A percentile compares a stretch with the other conserved stretches of the same genome.
Evolutionary conservation across 164 flowering plant genomes (phyloP).

Genomic region (Berberis thunbergii): DNA sequence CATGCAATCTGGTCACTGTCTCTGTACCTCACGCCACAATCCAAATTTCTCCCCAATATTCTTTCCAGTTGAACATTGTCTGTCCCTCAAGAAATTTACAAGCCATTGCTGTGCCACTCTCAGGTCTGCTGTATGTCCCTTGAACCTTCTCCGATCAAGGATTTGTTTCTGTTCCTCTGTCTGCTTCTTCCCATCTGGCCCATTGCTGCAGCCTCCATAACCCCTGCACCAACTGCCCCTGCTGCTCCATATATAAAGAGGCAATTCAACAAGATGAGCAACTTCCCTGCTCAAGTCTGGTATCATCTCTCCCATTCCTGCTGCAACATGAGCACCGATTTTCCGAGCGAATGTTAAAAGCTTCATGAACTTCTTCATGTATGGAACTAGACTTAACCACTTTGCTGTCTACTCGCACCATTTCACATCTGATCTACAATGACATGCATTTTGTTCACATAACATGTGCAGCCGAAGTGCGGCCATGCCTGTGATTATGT

Average conservation of each 20-base stretch:
- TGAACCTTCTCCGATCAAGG: slow-evolving; percentile 17
- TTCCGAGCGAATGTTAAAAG: slow-evolving; percentile 75
- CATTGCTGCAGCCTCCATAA: slow-evolving; percentile 45
- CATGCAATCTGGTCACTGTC: slow-evolving; percentile 79
- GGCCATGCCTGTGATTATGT: slow-evolving; percentile 66
- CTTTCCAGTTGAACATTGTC: slow-evolving; percentile 60
- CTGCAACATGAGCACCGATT: slow-evolving; percentile 82
- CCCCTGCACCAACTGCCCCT: slow-evolving; percentile 60
- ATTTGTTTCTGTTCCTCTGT: slow-evolving; percentile 20
- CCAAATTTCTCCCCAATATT: slow-evolving; percentile 91
- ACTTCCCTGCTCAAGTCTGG: slow-evolving; percentile 83
- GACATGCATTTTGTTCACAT: slow-evolving; percentile 92
- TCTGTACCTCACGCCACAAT: slow-evolving; percentile 74
- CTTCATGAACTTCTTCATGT: slow-evolving; percentile 86
- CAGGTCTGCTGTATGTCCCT: slow-evolving; percentile 55
- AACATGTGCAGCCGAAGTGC: slow-evolving; percentile 85
- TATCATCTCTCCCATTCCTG: slow-evolving; percentile 88
- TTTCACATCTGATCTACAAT: slow-evolving; percentile 83
- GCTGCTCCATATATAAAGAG: slow-evolving; percentile 54
- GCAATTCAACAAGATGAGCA: slow-evolving; percentile 51
- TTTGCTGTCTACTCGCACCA: slow-evolving; percentile 72
- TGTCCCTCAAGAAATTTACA: slow-evolving; percentile 66
- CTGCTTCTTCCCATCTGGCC: slow-evolving; percentile 22
- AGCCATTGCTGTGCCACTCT: slow-evolving; percentile 86
- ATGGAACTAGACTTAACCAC: slow-evolving; percentile 67